A percentile compares a stretch with the other conserved stretches of the same genome.
phyloP scores from a whole-genome alignment of 129 eudicot genomes.

The Gnaphalium uliginosum region DNA sequence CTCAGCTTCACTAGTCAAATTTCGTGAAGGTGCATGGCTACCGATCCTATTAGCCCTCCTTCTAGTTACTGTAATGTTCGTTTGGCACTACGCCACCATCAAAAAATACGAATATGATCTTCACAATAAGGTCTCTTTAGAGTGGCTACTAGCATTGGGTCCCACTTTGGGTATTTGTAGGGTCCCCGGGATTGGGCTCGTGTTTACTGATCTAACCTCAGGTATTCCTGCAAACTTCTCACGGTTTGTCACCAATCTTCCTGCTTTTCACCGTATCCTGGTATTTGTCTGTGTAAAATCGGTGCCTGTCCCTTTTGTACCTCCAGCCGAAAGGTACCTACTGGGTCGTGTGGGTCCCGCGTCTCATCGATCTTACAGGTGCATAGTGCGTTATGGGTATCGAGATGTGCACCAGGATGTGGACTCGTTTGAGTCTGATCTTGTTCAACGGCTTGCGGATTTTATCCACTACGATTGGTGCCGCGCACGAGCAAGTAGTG shows the following conservation, averaged over 20 bases:
- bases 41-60: conserved; percentile 85
- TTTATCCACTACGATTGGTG: conserved; percentile 67
- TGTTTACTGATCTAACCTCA: conserved; percentile 77
- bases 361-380: conserved; percentile 75
- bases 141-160: conserved; percentile 92
- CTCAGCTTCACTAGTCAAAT: conserved; percentile 84
- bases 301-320: conserved; percentile 82
- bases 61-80: conserved; percentile 75
- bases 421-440: conserved; percentile 80
- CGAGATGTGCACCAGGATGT: conserved; percentile 90
- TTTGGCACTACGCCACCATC: conserved; percentile 83
- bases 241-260: conserved; percentile 87
- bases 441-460: conserved; percentile 54
- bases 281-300: conserved; percentile 84
- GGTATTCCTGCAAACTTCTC: conserved; percentile 94
- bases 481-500: conserved; percentile 31
- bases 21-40: conserved; percentile 90
- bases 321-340: conserved; percentile 74
- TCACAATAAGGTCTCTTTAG: conserved; percentile 89
- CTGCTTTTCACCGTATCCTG: conserved; percentile 79
- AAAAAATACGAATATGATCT: conserved; percentile 85
- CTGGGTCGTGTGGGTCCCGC: conserved; percentile 85
- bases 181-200: conserved; percentile 87
- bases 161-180: conserved; percentile 90
- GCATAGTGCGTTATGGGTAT: conserved; percentile 88